Evolutionary conservation across 139 green algal genomes (phyloP).

Genomic region (Yamagishiella unicocca): DNA sequence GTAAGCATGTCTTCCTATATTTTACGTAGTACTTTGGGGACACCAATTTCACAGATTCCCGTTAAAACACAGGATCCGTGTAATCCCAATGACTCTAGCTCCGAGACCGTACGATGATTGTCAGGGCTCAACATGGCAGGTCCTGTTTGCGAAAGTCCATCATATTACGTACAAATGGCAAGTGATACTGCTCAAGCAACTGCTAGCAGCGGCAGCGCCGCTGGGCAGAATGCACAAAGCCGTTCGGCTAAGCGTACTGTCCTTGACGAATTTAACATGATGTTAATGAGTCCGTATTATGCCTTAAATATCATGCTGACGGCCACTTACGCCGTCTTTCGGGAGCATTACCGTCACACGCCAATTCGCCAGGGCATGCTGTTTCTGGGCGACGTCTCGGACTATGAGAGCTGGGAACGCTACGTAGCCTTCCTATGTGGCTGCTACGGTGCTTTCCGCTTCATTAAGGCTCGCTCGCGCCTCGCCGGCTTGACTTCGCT

Average conservation of each 20-base stretch:
- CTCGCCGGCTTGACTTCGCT: neutral
- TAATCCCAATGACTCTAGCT: too few species aligned
- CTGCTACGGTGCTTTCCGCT: slow-evolving; percentile 1
- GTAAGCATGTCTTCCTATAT: too few species aligned
- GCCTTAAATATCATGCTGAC: slow-evolving; percentile 13
- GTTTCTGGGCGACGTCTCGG: neutral
- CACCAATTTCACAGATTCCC: too few species aligned
- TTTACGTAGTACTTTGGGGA: too few species aligned
- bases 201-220: neutral
- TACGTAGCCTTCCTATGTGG: slow-evolving; percentile 32
- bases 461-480: slow-evolving; percentile 19
- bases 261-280: slow-evolving; percentile 5
- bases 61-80: too few species aligned
- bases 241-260: neutral
- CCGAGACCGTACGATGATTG: too few species aligned
- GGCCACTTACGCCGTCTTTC: neutral
- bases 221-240: neutral
- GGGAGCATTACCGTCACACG: neutral
- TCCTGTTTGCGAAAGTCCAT: too few species aligned
- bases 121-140: too few species aligned
- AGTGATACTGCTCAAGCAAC: neutral
- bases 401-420: slow-evolving; percentile 39
- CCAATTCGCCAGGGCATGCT: neutral
- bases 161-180: too few species aligned
- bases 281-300: slow-evolving; percentile 17